phyloP scores from a whole-genome alignment of 257 asterid species.

The Dorcoceras hygrometricum region DNA sequence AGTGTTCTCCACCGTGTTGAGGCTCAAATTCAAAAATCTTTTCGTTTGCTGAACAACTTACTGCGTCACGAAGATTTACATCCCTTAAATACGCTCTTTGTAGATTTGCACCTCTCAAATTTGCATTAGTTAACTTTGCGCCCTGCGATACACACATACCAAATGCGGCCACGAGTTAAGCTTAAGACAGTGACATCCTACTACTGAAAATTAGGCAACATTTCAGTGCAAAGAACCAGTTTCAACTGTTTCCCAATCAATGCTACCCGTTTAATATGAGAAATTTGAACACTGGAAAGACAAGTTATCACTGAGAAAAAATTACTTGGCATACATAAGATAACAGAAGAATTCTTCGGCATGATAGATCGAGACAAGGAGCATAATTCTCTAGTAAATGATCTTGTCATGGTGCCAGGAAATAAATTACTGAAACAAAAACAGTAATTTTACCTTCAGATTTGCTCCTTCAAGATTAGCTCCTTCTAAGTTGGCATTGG shows the following conservation, averaged over 20 bases:
- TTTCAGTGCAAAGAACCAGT: conserved; percentile 16
- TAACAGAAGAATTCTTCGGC: conserved; percentile 9
- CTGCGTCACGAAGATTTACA: conserved; percentile 85
- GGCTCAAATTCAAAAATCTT: no score
- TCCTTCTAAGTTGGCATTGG: conserved; percentile 98
- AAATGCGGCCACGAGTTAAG: neutral
- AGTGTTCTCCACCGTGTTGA: no score
- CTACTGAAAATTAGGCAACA: conserved; percentile 5
- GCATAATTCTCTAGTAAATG: neutral
- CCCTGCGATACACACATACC: conserved; percentile 42
- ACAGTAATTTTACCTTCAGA: conserved; percentile 56
- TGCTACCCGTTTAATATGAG: conserved; percentile 10
- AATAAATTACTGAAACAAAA: conserved; percentile 13
- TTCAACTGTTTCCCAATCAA: conserved; percentile 5
- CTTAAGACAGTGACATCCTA: neutral
- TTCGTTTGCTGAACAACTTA: conserved; percentile 33
- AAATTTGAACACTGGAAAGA: neutral
- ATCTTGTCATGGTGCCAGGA: conserved; percentile 7
- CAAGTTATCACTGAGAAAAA: neutral
- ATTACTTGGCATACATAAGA: conserved; percentile 18
- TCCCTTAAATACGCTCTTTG: conserved; percentile 90
- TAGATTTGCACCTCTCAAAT: conserved; percentile 90
- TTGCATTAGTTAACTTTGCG: conserved; percentile 81
- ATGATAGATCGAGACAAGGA: neutral
- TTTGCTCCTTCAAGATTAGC: conserved; percentile 98